phyloP scores from a whole-genome alignment of 2,329 filamentous ascomycete genomes.

The Furcasterigmium furcatum region DNA sequence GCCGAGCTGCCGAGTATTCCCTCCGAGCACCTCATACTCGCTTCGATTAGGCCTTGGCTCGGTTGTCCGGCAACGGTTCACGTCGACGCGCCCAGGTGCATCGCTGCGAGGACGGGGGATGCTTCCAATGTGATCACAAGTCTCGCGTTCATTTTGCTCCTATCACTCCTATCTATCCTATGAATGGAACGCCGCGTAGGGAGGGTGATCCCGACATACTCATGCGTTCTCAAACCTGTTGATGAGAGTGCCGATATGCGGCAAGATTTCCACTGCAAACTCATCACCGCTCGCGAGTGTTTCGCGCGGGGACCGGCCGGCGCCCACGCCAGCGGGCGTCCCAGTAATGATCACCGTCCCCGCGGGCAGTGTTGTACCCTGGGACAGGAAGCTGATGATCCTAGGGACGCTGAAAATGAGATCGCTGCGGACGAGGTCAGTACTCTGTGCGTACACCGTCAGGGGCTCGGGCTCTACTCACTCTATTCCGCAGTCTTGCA shows the following conservation, averaged over 20 bases:
- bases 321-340: slow-evolving; percentile 37
- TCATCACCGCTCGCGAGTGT: slow-evolving; percentile 34
- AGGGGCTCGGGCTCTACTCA: slow-evolving; percentile 16
- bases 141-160: slow-evolving; percentile 4
- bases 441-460: too few species aligned
- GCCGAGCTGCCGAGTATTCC: too few species aligned
- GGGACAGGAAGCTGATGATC: slow-evolving; percentile 37
- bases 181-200: too few species aligned
- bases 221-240: slow-evolving; percentile 18
- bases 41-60: neutral
- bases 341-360: slow-evolving; percentile 41
- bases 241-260: slow-evolving; percentile 37
- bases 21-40: too few species aligned
- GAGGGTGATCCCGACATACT: too few species aligned
- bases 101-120: neutral
- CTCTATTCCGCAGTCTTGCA: slow-evolving; percentile 39
- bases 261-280: slow-evolving; percentile 38
- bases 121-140: neutral
- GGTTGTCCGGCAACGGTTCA: neutral
- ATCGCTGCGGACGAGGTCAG: slow-evolving; percentile 38
- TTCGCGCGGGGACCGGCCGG: slow-evolving; percentile 30
- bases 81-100: slow-evolving; percentile 1
- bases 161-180: too few species aligned
- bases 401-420: slow-evolving; percentile 50
- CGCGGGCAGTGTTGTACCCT: slow-evolving; percentile 35